These are phyloP conservation scores for Phaeotremella fagi DNA, from an alignment of 768 basidiomycete species.

Conservation along the genomic window DNA sequence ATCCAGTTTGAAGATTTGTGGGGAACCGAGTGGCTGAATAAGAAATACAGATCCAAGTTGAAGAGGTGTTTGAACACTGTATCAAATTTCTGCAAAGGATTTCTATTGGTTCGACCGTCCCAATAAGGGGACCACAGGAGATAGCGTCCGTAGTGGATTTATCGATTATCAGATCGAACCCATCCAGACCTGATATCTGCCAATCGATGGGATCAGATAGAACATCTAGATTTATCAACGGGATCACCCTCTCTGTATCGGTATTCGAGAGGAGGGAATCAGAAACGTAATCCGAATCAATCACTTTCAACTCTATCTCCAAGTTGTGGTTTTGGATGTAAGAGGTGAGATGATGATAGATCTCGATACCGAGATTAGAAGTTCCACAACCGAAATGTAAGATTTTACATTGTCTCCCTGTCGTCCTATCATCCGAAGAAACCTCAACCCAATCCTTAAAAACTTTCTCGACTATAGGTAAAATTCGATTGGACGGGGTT, in stretches of 20 bases:
- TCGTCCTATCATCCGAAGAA: background rate
- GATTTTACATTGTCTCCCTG: slow-evolving; percentile 4
- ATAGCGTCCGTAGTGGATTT: slow-evolving; percentile 44
- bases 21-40: slow-evolving; percentile 22
- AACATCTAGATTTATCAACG: slow-evolving; percentile 11
- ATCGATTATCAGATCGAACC: slow-evolving; percentile 29
- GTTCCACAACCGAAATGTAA: slow-evolving; percentile 42
- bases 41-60: slow-evolving; percentile 21
- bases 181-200: slow-evolving; percentile 2
- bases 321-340: background rate
- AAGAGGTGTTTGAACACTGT: slow-evolving; percentile 2
- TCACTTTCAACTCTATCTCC: slow-evolving; percentile 6
- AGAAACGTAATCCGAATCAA: slow-evolving; percentile 37
- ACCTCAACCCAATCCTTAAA: background rate
- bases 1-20: background rate
- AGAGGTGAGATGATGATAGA: slow-evolving; percentile 2
- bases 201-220: background rate
- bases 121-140: slow-evolving; percentile 22
- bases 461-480: slow-evolving; percentile 11
- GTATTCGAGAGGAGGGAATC: background rate
- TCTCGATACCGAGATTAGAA: slow-evolving; percentile 17
- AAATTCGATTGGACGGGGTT: slow-evolving; percentile 2
- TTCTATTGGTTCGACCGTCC: slow-evolving; percentile 12
- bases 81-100: slow-evolving; percentile 16
- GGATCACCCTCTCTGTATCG: background rate